These are phyloP conservation scores for Penicillium arizonense DNA, from an alignment of 495 filamentous ascomycete species.

Conservation along the genomic window DNA sequence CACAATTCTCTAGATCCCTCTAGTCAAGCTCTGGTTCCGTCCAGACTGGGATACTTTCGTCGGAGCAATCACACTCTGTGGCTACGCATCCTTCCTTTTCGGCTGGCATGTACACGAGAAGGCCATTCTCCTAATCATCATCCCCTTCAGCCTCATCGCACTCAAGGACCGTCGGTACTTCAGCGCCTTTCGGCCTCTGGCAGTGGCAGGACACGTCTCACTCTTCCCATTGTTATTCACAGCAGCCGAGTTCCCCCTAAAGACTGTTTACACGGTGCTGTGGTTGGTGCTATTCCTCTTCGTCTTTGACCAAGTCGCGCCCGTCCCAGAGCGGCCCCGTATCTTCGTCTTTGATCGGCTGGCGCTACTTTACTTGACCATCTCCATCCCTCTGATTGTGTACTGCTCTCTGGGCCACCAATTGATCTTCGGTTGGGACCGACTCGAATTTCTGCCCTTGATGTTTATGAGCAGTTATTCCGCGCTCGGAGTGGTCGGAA, in stretches of 20 bases:
- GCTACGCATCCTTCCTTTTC: slow-evolving; percentile 94
- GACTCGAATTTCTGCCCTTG: slow-evolving; percentile 85
- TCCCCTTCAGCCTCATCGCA: slow-evolving; percentile 92
- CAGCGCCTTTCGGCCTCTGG: slow-evolving; percentile 86
- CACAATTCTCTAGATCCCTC: slow-evolving; percentile 52
- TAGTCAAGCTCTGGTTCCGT: slow-evolving; percentile 76
- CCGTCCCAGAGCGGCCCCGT: slow-evolving; percentile 67
- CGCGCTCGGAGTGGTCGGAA: slow-evolving; percentile 91
- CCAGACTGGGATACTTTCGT: slow-evolving; percentile 88
- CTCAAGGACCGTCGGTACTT: slow-evolving; percentile 90
- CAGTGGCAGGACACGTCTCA: slow-evolving; percentile 91
- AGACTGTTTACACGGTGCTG: slow-evolving; percentile 87
- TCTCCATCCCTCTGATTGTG: slow-evolving; percentile 83
- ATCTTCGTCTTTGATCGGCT: slow-evolving; percentile 90
- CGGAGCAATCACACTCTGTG: slow-evolving; percentile 88
- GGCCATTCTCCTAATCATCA: slow-evolving; percentile 88
- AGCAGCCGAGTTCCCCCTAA: slow-evolving; percentile 81
- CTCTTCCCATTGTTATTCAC: slow-evolving; percentile 95
- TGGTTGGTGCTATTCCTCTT: slow-evolving; percentile 87
- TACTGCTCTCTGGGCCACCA: slow-evolving; percentile 86
- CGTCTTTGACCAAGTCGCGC: slow-evolving; percentile 83
- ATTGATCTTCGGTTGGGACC: slow-evolving; percentile 71
- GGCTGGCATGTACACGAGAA: slow-evolving; percentile 99
- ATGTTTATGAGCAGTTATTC: slow-evolving; percentile 98
- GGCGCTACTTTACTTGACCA: slow-evolving; percentile 79